These are phyloP conservation scores for Phytophthora chlamydospora DNA, from an alignment of 352 stramenopile genomes.

Conservation along the genomic window DNA sequence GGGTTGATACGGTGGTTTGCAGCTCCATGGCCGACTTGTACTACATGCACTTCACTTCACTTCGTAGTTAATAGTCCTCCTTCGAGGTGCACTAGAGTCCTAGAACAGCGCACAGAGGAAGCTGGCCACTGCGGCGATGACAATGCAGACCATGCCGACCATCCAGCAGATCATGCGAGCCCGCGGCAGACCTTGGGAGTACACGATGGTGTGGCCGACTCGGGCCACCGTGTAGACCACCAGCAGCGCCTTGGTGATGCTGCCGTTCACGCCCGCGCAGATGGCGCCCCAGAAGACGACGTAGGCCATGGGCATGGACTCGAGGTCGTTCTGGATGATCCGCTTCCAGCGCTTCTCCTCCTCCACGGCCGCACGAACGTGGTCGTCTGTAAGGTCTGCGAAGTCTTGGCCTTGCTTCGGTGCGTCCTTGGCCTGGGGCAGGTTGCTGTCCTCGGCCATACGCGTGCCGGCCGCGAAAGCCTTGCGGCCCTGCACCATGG, in stretches of 20 bases:
- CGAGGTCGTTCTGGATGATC: constrained; percentile 66
- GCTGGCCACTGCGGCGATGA: constrained; percentile 23
- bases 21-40: constrained; percentile 7
- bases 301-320: constrained; percentile 64
- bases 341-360: constrained; percentile 58
- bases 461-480: constrained; percentile 56
- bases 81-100: neutral
- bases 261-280: constrained; percentile 39
- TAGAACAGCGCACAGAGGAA: constrained; percentile 21
- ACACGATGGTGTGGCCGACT: constrained; percentile 49
- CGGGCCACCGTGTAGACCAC: constrained; percentile 53
- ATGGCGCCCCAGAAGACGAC: constrained; percentile 53
- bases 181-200: constrained; percentile 39
- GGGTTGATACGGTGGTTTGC: constrained; percentile 4
- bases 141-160: constrained; percentile 31
- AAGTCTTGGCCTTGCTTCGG: constrained; percentile 28
- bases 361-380: constrained; percentile 24
- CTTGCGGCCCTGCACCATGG: constrained; percentile 51
- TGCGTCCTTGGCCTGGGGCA: constrained; percentile 34
- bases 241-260: constrained; percentile 34
- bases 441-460: constrained; percentile 50
- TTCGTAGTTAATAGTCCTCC: too few species aligned
- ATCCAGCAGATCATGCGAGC: constrained; percentile 41
- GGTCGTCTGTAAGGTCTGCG: constrained; percentile 36
- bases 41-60: neutral